Evolutionary conservation across 169 alveolate genomes (phyloP).

Genomic region (Plasmodium adleri): DNA sequence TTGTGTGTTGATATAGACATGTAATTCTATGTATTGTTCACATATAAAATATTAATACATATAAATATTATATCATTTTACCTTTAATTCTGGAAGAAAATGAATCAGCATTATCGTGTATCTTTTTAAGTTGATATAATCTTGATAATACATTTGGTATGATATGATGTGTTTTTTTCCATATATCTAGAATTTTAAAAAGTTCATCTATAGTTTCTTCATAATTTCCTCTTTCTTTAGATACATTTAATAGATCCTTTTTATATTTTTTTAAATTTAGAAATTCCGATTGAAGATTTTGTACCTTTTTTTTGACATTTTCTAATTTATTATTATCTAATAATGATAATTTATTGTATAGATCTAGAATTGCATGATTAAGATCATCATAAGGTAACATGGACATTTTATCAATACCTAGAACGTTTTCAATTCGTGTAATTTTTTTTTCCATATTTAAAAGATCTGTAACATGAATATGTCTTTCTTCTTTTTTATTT

Average conservation of each 20-base stretch:
- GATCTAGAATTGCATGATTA: conserved; percentile 78
- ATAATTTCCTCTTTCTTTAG: conserved; percentile 73
- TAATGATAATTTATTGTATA: conserved; percentile 78
- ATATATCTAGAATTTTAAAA: conserved; percentile 64
- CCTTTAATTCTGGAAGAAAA: conserved; percentile 66
- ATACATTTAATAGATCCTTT: conserved; percentile 50
- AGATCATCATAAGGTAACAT: conserved; percentile 81
- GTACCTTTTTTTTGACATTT: conserved; percentile 79
- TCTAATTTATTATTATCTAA: conserved; percentile 81
- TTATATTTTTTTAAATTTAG: conserved; percentile 59
- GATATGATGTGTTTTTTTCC: conserved; percentile 75
- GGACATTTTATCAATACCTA: conserved; percentile 80
- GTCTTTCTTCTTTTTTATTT: conserved; percentile 36
- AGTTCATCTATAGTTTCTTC: conserved; percentile 76
- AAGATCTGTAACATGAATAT: conserved; percentile 69
- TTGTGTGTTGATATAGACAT: background rate
- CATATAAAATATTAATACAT: background rate
- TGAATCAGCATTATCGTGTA: conserved; percentile 73
- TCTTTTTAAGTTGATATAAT: conserved; percentile 46
- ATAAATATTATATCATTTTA: conserved; percentile 7
- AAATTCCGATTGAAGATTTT: conserved; percentile 74
- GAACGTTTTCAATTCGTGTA: conserved; percentile 73
- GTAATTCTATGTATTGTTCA: background rate
- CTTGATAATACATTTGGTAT: conserved; percentile 67
- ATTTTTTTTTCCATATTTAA: conserved; percentile 78